Conservation (phyloP, 2,329 filamentous ascomycete species). For the Fusarium sp. region DNA sequence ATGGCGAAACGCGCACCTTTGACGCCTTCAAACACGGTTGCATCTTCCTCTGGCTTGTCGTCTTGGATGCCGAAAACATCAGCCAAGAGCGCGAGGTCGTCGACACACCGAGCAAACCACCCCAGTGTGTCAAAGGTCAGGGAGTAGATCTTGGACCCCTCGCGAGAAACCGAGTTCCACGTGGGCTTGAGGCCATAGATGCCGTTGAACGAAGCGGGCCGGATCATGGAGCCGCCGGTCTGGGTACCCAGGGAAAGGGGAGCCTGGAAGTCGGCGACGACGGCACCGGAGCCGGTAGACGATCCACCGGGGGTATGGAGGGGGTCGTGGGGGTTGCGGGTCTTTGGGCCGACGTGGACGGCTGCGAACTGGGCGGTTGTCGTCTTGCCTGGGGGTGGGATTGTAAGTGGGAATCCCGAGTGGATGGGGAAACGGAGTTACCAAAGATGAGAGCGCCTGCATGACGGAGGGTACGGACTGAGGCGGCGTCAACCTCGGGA, state of each 20-base stretch:
- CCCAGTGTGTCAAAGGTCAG: constrained; percentile 73
- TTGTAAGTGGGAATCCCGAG: background rate
- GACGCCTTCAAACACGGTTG: constrained; percentile 51
- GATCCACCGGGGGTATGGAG: constrained; percentile 76
- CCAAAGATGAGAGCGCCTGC: constrained; percentile 68
- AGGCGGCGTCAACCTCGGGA: constrained; percentile 62
- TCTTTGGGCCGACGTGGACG: constrained; percentile 63
- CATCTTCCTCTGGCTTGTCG: constrained; percentile 49
- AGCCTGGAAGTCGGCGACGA: constrained; percentile 73
- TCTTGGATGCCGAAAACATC: constrained; percentile 67
- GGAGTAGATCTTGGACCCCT: constrained; percentile 71
- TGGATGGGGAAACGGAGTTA: background rate
- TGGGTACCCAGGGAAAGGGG: constrained; percentile 74
- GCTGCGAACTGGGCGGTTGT: constrained; percentile 75
- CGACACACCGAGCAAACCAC: constrained; percentile 67
- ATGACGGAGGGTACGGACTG: constrained; percentile 63
- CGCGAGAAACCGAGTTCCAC: constrained; percentile 71
- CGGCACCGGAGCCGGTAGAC: constrained; percentile 75
- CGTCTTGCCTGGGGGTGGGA: constrained; percentile 35
- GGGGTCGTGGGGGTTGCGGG: constrained; percentile 73
- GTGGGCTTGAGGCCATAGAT: constrained; percentile 77
- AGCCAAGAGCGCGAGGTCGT: constrained; percentile 69
- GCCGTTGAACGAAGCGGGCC: constrained; percentile 74
- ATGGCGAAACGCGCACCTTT: constrained; percentile 66
- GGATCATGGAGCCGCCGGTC: constrained; percentile 73